These are phyloP conservation scores for Auricularia cornea DNA, from an alignment of 768 basidiomycete genomes.

Conservation along the genomic window DNA sequence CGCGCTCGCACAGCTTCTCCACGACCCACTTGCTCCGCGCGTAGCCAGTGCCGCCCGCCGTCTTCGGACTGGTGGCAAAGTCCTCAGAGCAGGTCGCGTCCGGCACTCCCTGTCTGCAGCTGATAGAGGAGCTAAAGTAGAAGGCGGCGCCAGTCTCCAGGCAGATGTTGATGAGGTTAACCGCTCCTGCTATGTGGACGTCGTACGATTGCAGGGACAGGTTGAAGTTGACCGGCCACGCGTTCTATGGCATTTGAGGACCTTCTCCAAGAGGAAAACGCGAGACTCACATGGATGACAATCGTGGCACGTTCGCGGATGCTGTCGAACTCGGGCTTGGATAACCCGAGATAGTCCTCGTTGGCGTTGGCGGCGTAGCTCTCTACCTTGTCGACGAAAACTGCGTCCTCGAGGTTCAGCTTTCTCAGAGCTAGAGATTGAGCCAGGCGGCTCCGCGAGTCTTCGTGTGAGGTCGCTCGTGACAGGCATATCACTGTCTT, in stretches of 20 bases:
- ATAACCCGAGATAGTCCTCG: slow-evolving; percentile 33
- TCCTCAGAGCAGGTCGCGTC: slow-evolving; percentile 25
- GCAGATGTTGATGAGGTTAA: slow-evolving; percentile 43
- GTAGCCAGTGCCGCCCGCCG: slow-evolving; percentile 28
- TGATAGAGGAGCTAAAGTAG: slow-evolving; percentile 46
- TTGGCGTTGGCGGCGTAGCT: slow-evolving; percentile 38
- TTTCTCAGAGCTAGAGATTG: slow-evolving; percentile 35
- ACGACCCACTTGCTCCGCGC: slow-evolving; percentile 45
- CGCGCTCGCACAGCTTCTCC: slow-evolving; percentile 43
- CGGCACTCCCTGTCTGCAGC: slow-evolving; percentile 26
- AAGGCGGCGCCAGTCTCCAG: slow-evolving; percentile 36
- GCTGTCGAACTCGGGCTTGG: slow-evolving; percentile 26
- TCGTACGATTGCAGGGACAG: slow-evolving; percentile 38
- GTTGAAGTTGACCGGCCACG: slow-evolving; percentile 52
- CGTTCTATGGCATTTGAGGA: slow-evolving; percentile 30
- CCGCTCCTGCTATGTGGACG: slow-evolving; percentile 39
- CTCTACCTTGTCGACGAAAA: slow-evolving; percentile 21
- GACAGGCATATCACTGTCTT: slow-evolving; percentile 41
- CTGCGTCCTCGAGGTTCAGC: slow-evolving; percentile 15
- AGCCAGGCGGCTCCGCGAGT: slow-evolving; percentile 33
- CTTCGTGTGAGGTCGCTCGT: slow-evolving; percentile 37
- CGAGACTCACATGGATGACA: slow-evolving; percentile 33
- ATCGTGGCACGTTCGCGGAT: slow-evolving; percentile 31
- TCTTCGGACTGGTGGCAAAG: slow-evolving; percentile 26
- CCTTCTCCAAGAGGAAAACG: background rate